phyloP scores from a whole-genome alignment of 306 rosid genomes.

The Cucurbita argyrosperma region DNA sequence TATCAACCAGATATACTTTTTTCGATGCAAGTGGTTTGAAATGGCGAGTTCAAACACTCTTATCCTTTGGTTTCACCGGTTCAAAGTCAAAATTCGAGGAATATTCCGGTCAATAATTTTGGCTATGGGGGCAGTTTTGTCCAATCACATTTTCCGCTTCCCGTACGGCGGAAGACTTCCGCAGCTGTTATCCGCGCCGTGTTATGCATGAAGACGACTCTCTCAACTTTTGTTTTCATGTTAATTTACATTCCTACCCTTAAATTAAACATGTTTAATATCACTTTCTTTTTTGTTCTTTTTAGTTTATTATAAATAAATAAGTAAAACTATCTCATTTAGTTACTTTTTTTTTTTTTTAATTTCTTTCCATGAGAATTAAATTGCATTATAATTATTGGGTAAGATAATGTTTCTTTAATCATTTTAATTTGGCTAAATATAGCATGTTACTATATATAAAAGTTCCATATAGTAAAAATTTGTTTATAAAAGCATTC shows the following conservation, averaged over 20 bases:
- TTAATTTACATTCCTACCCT: background rate
- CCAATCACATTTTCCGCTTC: background rate
- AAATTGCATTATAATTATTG: no score
- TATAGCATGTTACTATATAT: no score
- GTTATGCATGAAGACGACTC: background rate
- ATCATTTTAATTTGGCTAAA: no score
- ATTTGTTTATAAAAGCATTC: no score
- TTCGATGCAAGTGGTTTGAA: slow-evolving; percentile 1
- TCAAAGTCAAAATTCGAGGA: background rate
- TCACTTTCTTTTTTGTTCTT: background rate
- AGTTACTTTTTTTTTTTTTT: no score
- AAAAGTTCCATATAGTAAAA: no score
- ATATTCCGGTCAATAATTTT: background rate
- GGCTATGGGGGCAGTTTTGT: background rate
- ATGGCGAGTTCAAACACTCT: background rate
- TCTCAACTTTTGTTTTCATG: background rate
- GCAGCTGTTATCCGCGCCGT: background rate
- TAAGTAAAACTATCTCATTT: no score
- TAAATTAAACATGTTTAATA: background rate
- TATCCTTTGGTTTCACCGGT: background rate
- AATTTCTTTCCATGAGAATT: no score
- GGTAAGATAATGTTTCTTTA: no score
- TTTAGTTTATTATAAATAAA: no score
- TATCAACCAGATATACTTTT: no score
- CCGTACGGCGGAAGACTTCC: slow-evolving; percentile 1